These are phyloP conservation scores for Citrullus colocynthis DNA, from an alignment of 306 rosid genomes.

Conservation along the genomic window DNA sequence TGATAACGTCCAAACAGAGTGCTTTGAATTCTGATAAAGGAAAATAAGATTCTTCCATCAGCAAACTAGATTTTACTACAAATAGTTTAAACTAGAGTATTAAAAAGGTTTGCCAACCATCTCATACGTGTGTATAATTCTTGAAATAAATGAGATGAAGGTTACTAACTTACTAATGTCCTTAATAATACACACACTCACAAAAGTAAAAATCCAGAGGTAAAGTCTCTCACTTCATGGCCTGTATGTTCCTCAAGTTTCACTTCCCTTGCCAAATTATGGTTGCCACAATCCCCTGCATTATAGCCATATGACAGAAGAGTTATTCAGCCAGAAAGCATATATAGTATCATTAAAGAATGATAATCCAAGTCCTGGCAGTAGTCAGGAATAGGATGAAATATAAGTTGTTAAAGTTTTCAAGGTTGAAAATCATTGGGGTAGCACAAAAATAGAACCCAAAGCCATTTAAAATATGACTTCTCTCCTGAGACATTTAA, in stretches of 20 bases:
- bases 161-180: not conserved
- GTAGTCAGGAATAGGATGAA: not conserved
- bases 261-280: slow-evolving; percentile 15
- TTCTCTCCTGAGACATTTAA: not conserved
- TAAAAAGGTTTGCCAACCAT: not conserved
- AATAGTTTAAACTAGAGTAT: not conserved
- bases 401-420: not conserved
- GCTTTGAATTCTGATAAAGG: slow-evolving; percentile 32
- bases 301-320: slow-evolving; percentile 3
- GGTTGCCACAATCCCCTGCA: slow-evolving; percentile 28
- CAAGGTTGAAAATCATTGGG: not conserved
- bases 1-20: slow-evolving; percentile 44
- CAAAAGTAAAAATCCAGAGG: not conserved
- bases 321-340: not conserved
- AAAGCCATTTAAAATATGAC: not conserved
- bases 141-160: not conserved
- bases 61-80: slow-evolving; percentile 4
- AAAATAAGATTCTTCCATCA: slow-evolving; percentile 15
- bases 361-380: not conserved
- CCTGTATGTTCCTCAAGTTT: slow-evolving; percentile 15
- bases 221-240: slow-evolving; percentile 28
- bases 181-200: not conserved
- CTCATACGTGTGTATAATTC: not conserved
- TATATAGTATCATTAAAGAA: not conserved
- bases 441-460: not conserved